Evolutionary conservation across 2,329 filamentous ascomycete genomes (phyloP), one percentile per base, ranked within the genome.

Genomic region (Phyllosticta paracitricarpa): DNA sequence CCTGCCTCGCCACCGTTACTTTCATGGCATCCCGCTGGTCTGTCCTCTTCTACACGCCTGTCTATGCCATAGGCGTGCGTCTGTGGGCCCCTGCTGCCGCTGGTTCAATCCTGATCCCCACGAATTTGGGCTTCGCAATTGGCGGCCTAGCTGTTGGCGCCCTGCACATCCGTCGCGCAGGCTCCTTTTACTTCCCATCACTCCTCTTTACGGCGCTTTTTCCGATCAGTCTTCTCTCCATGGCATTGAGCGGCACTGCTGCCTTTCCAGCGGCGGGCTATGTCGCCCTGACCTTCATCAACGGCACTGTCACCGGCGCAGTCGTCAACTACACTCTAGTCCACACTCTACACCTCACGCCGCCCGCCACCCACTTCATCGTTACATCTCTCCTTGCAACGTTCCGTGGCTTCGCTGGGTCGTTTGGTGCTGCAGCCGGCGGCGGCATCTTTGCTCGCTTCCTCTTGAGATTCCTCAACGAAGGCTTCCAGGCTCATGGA

Each of bases 1-100:
- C 88, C 1, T 93, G 89, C 69, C 68, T 92, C 24, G 82, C 86
- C 1, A 89, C 91, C 57, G 80, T 92, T 0, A 85, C 87, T 22
- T 82, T 91, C 71, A 93, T 95, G 89, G 85, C 89, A 70, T 82
- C 88, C 1, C 86, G 91, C 62, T 95, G 89, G 90, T 81, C 81
- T 6, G 81, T 95, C 1, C 78, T 95, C 7, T 94, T 91, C 77
- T 95, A 91, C 73, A 82, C 87, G 0, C 90, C 91, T 0, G 84
- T 91, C 53, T 92, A 90, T 67, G 87, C 89, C 35, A 84, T 94
- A 62, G 88, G 89, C 3, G 86, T 94, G 1, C 84, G 86, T 2
- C 83, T 83, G 61, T 88, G 88, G 76, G 75, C 81, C 0, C 87
- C 89, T 0, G 86, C 88, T 0, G 77, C 83, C 1, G 87, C 89